Evolutionary conservation across 2,329 filamentous ascomycete genomes (phyloP).

Genomic region (Huntiella omanensis): DNA sequence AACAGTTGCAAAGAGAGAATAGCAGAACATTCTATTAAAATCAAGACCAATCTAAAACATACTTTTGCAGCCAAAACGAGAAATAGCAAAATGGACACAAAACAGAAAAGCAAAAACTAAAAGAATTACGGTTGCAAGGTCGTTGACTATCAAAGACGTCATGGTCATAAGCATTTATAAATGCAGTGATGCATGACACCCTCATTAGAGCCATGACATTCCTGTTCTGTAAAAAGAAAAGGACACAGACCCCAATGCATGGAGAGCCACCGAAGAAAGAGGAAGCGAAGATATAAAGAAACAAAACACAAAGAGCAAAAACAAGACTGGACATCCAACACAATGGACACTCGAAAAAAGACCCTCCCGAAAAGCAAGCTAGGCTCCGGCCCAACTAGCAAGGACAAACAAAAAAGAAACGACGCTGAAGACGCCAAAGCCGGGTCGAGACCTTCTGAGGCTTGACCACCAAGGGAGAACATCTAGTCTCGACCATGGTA

Average conservation of each 20-base stretch:
- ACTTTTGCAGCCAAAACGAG: slow-evolving; percentile 1
- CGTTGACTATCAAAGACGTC: not conserved
- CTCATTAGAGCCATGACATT: not conserved
- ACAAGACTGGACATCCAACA: not conserved
- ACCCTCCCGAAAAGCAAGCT: not conserved
- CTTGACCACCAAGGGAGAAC: not conserved
- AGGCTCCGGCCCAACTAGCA: no score
- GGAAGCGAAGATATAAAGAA: not conserved
- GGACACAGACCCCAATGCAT: not conserved
- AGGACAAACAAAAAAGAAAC: slow-evolving; percentile 3
- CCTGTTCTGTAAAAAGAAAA: not conserved
- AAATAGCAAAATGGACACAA: not conserved
- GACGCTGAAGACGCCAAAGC: slow-evolving; percentile 1
- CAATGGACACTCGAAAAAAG: not conserved
- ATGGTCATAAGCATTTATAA: not conserved
- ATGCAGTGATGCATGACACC: not conserved
- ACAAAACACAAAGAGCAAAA: slow-evolving; percentile 1
- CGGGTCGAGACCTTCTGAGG: not conserved
- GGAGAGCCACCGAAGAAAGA: not conserved
- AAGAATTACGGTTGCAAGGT: slow-evolving; percentile 1
- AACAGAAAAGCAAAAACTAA: not conserved
- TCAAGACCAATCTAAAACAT: not conserved
- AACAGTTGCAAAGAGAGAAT: not conserved
- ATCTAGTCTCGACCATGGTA: not conserved
- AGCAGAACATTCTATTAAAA: not conserved